Percentiles rank a stretch among this genome's conserved stretches.
Conservation (phyloP, 768 basidiomycete genomes). For the Nidularia sp. region DNA sequence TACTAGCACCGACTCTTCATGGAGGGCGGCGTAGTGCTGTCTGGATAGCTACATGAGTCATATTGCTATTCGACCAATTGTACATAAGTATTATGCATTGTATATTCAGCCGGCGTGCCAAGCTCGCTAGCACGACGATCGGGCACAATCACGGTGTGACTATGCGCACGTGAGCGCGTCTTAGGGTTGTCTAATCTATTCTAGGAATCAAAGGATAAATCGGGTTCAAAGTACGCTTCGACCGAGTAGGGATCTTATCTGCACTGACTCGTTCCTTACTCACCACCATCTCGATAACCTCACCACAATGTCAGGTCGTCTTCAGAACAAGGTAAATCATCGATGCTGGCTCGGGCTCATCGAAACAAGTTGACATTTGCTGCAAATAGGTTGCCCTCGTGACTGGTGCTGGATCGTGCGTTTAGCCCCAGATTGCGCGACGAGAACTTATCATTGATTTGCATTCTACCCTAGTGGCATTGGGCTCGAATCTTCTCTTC, state of each 20-base stretch:
- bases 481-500: constrained; percentile 90
- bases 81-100: no score
- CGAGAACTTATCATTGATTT: constrained; percentile 11
- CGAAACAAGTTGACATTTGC: constrained; percentile 1
- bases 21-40: no score
- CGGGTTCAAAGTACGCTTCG: no score
- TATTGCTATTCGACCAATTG: no score
- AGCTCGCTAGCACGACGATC: no score
- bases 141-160: no score
- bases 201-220: no score
- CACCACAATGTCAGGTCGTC: constrained; percentile 55
- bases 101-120: no score
- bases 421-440: constrained; percentile 6
- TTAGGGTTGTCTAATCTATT: no score
- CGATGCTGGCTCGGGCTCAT: not conserved
- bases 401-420: constrained; percentile 89
- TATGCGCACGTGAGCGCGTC: no score
- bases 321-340: constrained; percentile 55
- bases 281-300: constrained; percentile 1
- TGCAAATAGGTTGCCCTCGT: constrained; percentile 62
- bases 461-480: constrained; percentile 66
- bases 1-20: no score
- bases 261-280: constrained; percentile 1
- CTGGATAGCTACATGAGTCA: no score
- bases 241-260: not conserved